Percentiles rank a stretch among this genome's conserved stretches.
Conservation (phyloP, 208 protist genomes). For the Leishmania guyanensis region DNA sequence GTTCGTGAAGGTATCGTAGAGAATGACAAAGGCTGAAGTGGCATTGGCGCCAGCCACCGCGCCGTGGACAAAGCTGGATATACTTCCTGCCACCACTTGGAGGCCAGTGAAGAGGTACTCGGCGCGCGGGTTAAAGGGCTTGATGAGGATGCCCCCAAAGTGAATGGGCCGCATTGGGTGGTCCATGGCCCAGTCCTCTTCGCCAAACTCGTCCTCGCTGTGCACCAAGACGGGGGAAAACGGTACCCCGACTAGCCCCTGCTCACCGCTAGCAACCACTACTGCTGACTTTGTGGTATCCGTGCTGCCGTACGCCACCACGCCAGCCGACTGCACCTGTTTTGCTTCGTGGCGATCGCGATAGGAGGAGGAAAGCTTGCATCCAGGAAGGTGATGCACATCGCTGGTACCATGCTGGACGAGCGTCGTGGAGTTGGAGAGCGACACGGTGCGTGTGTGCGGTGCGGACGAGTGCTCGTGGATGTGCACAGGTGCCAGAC, state of each 20-base stretch:
- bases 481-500: conserved; percentile 37
- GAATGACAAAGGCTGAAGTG: conserved; percentile 76
- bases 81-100: conserved; percentile 86
- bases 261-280: background rate
- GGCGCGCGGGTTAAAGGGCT: conserved; percentile 84
- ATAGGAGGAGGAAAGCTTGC: conserved; percentile 19
- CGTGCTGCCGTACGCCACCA: conserved; percentile 25
- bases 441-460: background rate
- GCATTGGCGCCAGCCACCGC: conserved; percentile 86
- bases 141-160: conserved; percentile 72
- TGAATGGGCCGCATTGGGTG: conserved; percentile 77
- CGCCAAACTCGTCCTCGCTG: conserved; percentile 63
- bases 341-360: conserved; percentile 6
- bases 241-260: background rate
- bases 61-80: conserved; percentile 88
- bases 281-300: background rate
- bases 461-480: conserved; percentile 2
- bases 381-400: conserved; percentile 16
- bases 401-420: background rate
- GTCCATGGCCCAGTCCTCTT: conserved; percentile 77
- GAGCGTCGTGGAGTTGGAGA: background rate
- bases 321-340: conserved; percentile 10
- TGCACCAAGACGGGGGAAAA: conserved; percentile 32
- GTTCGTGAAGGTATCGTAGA: conserved; percentile 80
- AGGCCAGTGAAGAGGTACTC: conserved; percentile 85